Conservation (phyloP, 2,329 filamentous ascomycete species). For the Colletotrichum horii region DNA sequence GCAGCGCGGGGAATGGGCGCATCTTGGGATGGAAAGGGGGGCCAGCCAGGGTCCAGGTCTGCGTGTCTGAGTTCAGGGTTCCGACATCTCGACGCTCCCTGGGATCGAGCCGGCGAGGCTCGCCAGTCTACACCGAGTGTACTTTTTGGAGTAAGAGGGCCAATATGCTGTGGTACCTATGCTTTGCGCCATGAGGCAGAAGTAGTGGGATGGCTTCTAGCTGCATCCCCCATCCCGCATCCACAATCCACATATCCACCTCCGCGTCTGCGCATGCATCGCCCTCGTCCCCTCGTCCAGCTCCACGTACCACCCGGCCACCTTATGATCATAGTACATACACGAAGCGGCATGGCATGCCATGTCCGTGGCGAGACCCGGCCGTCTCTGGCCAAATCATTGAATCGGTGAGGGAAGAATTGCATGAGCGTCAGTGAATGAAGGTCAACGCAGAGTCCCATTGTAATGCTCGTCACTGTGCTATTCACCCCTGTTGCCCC, state of each 20-base stretch:
- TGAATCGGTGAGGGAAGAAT: background rate
- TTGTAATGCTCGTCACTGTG: background rate
- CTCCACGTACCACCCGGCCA: slow-evolving; percentile 7
- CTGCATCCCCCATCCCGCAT: slow-evolving; percentile 8
- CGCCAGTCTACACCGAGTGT: background rate
- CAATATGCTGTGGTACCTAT: background rate
- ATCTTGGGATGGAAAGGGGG: slow-evolving; percentile 1
- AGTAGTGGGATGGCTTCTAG: background rate
- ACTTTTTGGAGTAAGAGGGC: background rate
- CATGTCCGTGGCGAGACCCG: background rate
- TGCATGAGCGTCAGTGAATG: background rate
- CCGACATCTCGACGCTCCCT: slow-evolving; percentile 8
- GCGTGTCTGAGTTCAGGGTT: slow-evolving; percentile 19
- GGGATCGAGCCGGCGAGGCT: slow-evolving; percentile 1
- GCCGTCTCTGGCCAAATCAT: background rate
- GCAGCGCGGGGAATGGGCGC: slow-evolving; percentile 10
- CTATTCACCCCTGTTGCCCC: slow-evolving; percentile 10
- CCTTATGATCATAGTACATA: slow-evolving; percentile 1
- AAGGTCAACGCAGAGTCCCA: background rate
- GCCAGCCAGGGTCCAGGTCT: slow-evolving; percentile 1
- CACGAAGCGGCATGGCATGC: slow-evolving; percentile 1
- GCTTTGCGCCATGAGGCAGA: background rate
- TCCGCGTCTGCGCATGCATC: background rate
- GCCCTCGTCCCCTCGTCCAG: background rate
- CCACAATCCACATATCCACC: background rate